Base-by-base conservation (phyloP, 768 basidiomycete species). In the Hortiboletus flavorubellus region DNA sequence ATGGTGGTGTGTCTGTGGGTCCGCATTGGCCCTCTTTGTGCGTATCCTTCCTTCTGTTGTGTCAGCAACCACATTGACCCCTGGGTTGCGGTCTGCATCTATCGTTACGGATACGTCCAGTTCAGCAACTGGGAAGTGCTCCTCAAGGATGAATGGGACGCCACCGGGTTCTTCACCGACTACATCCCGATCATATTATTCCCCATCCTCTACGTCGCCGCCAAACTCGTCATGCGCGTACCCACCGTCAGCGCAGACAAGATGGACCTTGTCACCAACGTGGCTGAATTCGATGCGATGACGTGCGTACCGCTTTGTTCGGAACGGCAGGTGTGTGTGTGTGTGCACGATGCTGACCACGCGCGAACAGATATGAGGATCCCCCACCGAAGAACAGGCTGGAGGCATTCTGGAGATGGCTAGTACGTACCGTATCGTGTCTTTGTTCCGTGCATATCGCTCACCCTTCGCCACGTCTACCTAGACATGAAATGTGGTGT, bases 121-220 rank as follows among this genome's bases (percentile, higher is more conserved):
- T 73, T 78, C 48, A 71, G 71, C 58, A 74, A 69, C 0, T 78
- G 72, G 70, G 49, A 60, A 26, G 75, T 76, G 16, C 76, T 78
- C 61, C 60, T 78, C 15, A 64, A 58, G 21, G 68, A 60, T 15
- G 57, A 64, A 41, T 78, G 77, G 77, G 60, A 58, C 39, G 59
- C 69, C 5, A 72, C 62, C 21, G 69, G 63, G 1, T 78, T 78
- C 55, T 68, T 78, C 29, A 78, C 77, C 8, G 68, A 73, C 63
- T 78, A 79, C 53, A 39, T 76, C 31, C 74, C 77, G 11, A 58
- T 78, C 54, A 61, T 63, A 37, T 60, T 78, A 47, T 80, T 83
- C 73, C 80, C 80, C 15, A 39, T 79, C 40, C 58, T 83, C 11
- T 83, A 76, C 64, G 2, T 76, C 15, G 66, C 51, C 21, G 60